phyloP scores from a whole-genome alignment of 164 flowering plant species.

The Berberis thunbergii region DNA sequence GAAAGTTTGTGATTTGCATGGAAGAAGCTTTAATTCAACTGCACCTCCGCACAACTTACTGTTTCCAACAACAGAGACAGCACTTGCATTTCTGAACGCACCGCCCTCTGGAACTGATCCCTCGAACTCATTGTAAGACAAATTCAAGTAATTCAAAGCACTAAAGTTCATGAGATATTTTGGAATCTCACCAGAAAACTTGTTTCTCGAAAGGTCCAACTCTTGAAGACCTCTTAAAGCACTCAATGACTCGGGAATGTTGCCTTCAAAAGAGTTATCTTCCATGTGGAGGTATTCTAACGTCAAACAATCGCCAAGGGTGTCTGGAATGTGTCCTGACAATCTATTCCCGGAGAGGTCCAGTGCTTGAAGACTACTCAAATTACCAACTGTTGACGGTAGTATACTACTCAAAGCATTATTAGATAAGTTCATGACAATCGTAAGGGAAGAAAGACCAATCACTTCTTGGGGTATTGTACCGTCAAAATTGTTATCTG shows the following conservation, averaged over 20 bases:
- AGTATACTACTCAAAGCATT: neutral
- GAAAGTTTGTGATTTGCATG: no score
- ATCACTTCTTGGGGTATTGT: conserved; percentile 1
- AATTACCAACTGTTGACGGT: conserved; percentile 12
- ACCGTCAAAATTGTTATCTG: neutral
- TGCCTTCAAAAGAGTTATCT: no score
- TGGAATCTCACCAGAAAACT: conserved; percentile 6
- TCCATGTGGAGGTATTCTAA: neutral
- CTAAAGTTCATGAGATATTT: neutral
- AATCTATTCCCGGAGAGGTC: neutral
- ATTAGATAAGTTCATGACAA: neutral
- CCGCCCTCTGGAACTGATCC: conserved; percentile 2
- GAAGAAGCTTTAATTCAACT: no score
- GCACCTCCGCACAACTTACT: no score
- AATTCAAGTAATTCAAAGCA: neutral
- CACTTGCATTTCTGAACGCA: no score
- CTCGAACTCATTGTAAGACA: neutral
- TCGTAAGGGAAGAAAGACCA: conserved; percentile 1
- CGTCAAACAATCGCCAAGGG: neutral
- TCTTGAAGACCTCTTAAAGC: no score
- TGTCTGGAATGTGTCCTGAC: neutral
- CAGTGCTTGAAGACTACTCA: conserved; percentile 1
- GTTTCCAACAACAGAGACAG: no score
- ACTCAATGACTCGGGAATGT: no score
- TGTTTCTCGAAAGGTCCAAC: neutral